Conservation (phyloP, 805 yeast genomes). For the Kurtzmaniella fragi region DNA sequence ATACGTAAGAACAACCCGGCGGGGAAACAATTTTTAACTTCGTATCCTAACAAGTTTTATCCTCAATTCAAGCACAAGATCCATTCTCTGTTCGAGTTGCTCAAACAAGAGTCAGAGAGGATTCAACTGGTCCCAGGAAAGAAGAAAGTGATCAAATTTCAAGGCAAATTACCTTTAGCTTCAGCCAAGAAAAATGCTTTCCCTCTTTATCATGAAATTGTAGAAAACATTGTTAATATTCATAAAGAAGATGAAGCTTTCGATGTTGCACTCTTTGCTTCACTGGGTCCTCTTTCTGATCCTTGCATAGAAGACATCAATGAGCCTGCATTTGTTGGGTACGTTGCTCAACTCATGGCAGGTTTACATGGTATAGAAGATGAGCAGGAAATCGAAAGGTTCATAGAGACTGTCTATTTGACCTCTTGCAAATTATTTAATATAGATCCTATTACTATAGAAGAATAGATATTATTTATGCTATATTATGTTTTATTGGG, state of each 20-base stretch:
- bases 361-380: slow-evolving; percentile 23
- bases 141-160: slow-evolving; percentile 24
- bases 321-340: slow-evolving; percentile 85
- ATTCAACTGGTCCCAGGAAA: slow-evolving; percentile 14
- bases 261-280: slow-evolving; percentile 5
- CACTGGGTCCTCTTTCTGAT: slow-evolving; percentile 21
- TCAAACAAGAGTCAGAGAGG: slow-evolving; percentile 5
- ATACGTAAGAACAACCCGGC: slow-evolving; percentile 72
- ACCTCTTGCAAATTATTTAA: slow-evolving; percentile 31
- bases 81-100: slow-evolving; percentile 53
- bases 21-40: slow-evolving; percentile 51
- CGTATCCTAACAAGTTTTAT: slow-evolving; percentile 53
- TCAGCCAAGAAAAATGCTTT: slow-evolving; percentile 62
- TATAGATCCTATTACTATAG: slow-evolving; percentile 1
- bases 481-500: slow-evolving; percentile 3
- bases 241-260: slow-evolving; percentile 19
- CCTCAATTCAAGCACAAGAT: slow-evolving; percentile 69
- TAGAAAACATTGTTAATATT: slow-evolving; percentile 7
- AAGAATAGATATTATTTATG: not conserved
- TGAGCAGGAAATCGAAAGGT: slow-evolving; percentile 23
- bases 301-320: slow-evolving; percentile 78
- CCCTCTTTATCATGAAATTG: slow-evolving; percentile 22
- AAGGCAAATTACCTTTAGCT: slow-evolving; percentile 56
- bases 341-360: slow-evolving; percentile 56
- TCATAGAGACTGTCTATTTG: slow-evolving; percentile 30